Base-by-base conservation (phyloP, 805 yeast genomes). In the Cyberlindnera mycetangii region DNA sequence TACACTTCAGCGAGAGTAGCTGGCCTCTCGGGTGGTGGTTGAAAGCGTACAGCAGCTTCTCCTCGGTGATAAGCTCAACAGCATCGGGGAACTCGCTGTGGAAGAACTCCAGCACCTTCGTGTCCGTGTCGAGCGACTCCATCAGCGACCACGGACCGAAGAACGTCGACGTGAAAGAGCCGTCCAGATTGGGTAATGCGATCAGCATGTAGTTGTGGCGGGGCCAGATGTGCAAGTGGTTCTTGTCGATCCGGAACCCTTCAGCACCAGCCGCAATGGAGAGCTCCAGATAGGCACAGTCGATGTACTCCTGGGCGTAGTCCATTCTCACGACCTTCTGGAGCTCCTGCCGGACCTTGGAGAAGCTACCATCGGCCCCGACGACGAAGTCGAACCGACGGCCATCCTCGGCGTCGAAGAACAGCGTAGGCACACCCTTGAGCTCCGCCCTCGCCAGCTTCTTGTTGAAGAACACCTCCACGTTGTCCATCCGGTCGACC, bases 201-300 rank as follows among this genome's bases (percentile, higher is more conserved):
- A 90, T 90, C 53, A 90, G 73, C 97, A 90, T 90, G 60, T 71
- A 87, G 42, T 85, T 73, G 47, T 81, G 78, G 37, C 97, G 71
- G 4, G 97, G 97, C 97, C 97, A 90, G 37, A 90, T 87, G 58
- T 90, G 97, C 41, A 90, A 71, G 60, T 87, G 89, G 64, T 87
- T 80, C 7, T 89, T 82, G 15, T 69, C 66, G 55, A 56, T 35
- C 33, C 44, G 42, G 47, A 80, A 85, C 18, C 53, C 53, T 5
- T 54, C 56, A 21, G 51, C 58, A 4, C 71, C 75, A 11, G 52
- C 34, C 9, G 95, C 89, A 35, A 90, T 84, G 51, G 76, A 76
- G 41, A 90, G 70, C 62, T 90, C 97, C 52, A 90, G 60, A 59
- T 90, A 90, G 55, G 85, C 83, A 71, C 84, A 83, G 58, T 87